Evolutionary conservation across 2,329 filamentous ascomycete genomes (phyloP).

Genomic region (Aotearoamyces nothofagi): DNA sequence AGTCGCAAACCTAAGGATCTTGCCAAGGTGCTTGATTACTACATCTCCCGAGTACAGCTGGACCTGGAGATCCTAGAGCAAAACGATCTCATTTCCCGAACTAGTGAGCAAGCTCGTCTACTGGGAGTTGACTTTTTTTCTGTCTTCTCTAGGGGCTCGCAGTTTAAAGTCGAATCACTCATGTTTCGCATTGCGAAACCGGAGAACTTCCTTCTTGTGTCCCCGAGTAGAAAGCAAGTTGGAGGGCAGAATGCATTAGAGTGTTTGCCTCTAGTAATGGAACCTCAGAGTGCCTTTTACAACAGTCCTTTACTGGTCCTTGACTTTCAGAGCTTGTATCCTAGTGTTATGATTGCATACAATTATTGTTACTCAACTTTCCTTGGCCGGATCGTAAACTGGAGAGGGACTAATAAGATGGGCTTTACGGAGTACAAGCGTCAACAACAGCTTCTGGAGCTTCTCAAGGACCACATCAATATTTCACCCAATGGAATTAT

Average conservation of each 20-base stretch:
- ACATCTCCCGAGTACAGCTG: slow-evolving; percentile 57
- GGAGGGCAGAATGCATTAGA: slow-evolving; percentile 89
- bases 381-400: slow-evolving; percentile 68
- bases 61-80: slow-evolving; percentile 83
- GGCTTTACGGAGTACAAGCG: slow-evolving; percentile 81
- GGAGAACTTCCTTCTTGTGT: slow-evolving; percentile 83
- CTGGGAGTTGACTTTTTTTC: slow-evolving; percentile 95
- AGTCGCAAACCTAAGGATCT: slow-evolving; percentile 55
- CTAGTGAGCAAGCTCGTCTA: slow-evolving; percentile 84
- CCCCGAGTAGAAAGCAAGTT: slow-evolving; percentile 82
- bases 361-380: slow-evolving; percentile 99
- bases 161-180: slow-evolving; percentile 96
- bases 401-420: slow-evolving; percentile 91
- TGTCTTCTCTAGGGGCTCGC: slow-evolving; percentile 85
- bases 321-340: slow-evolving; percentile 93
- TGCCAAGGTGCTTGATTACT: slow-evolving; percentile 64
- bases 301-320: slow-evolving; percentile 77
- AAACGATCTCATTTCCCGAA: slow-evolving; percentile 78
- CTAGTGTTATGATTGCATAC: slow-evolving; percentile 97
- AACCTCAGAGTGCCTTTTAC: slow-evolving; percentile 91
- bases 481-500: slow-evolving; percentile 94
- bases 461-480: slow-evolving; percentile 77
- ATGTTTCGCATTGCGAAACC: slow-evolving; percentile 99
- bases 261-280: slow-evolving; percentile 91
- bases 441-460: slow-evolving; percentile 55